Evolutionary conservation across 2,329 filamentous ascomycete species (phyloP).

Genomic region (Cladophialophora immunda): DNA sequence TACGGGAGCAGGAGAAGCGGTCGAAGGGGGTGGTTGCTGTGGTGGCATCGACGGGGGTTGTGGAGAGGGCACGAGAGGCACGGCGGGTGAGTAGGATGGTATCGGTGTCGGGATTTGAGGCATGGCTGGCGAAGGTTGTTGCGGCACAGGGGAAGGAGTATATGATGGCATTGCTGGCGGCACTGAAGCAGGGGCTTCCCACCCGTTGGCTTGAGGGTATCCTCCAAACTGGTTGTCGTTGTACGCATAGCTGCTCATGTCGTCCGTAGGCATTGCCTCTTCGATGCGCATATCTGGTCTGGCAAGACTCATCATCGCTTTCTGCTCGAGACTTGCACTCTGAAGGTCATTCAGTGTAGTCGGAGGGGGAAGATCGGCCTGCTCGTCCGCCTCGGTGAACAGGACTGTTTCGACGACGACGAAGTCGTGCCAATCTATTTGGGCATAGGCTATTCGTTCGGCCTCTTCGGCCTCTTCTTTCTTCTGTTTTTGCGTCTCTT

Average conservation of each 20-base stretch:
- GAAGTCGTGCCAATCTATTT: constrained; percentile 98
- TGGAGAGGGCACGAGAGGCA: constrained; percentile 69
- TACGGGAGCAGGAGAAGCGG: constrained; percentile 57
- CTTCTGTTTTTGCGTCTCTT: constrained; percentile 84
- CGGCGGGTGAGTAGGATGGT: constrained; percentile 38
- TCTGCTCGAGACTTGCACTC: constrained; percentile 92
- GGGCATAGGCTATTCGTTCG: constrained; percentile 77
- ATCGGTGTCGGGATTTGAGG: constrained; percentile 21
- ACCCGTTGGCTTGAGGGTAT: constrained; percentile 48
- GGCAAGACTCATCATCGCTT: constrained; percentile 86
- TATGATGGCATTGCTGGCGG: constrained; percentile 41
- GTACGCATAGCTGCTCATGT: constrained; percentile 62
- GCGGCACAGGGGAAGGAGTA: constrained; percentile 45
- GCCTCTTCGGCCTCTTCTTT: constrained; percentile 88
- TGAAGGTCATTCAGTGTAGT: constrained; percentile 91
- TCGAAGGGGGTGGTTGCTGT: constrained; percentile 80
- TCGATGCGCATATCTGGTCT: constrained; percentile 82
- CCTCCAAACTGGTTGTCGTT: constrained; percentile 53
- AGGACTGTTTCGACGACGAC: constrained; percentile 93
- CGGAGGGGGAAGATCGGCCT: constrained; percentile 84
- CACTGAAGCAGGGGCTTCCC: constrained; percentile 43
- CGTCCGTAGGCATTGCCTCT: constrained; percentile 88
- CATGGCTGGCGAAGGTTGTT: constrained; percentile 43
- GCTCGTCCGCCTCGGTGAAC: constrained; percentile 89
- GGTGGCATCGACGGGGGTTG: constrained; percentile 73